These are phyloP conservation scores for Lunasporangiospora selenospora DNA, from an alignment of 192 early-diverging fungal genomes.

Conservation along the genomic window DNA sequence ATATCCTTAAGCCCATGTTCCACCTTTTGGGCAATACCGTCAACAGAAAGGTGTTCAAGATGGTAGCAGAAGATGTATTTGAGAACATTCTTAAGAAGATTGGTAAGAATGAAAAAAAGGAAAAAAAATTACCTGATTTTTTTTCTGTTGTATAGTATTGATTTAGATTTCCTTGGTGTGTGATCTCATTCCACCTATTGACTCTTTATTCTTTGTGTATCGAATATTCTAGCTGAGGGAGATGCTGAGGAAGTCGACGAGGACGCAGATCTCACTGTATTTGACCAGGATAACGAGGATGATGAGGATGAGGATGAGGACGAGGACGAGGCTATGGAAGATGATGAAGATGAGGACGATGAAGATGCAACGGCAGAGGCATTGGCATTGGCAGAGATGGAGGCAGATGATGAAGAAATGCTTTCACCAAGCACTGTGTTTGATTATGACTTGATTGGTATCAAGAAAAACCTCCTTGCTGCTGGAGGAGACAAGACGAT, in stretches of 20 bases:
- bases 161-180: not conserved
- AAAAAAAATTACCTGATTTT: not conserved
- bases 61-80: constrained; percentile 57
- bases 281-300: constrained; percentile 32
- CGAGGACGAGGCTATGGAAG: constrained; percentile 44
- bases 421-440: constrained; percentile 32
- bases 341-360: constrained; percentile 30
- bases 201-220: not conserved
- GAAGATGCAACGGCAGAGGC: constrained; percentile 24
- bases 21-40: constrained; percentile 53
- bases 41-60: constrained; percentile 57
- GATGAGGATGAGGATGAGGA: constrained; percentile 45
- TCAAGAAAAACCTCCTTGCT: constrained; percentile 22
- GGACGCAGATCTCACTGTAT: constrained; percentile 8
- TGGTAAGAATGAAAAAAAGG: constrained; percentile 13
- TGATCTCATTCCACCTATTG: constrained; percentile 8
- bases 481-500: constrained; percentile 19
- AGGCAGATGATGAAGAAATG: constrained; percentile 24
- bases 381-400: constrained; percentile 26
- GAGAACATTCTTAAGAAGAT: constrained; percentile 46
- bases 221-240: constrained; percentile 18
- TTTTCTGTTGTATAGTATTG: not conserved
- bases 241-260: constrained; percentile 44
- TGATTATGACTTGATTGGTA: constrained; percentile 45
- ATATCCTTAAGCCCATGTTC: constrained; percentile 60